These are phyloP conservation scores for Lactarius akahatsu DNA, from an alignment of 768 basidiomycete species.

Conservation along the genomic window DNA sequence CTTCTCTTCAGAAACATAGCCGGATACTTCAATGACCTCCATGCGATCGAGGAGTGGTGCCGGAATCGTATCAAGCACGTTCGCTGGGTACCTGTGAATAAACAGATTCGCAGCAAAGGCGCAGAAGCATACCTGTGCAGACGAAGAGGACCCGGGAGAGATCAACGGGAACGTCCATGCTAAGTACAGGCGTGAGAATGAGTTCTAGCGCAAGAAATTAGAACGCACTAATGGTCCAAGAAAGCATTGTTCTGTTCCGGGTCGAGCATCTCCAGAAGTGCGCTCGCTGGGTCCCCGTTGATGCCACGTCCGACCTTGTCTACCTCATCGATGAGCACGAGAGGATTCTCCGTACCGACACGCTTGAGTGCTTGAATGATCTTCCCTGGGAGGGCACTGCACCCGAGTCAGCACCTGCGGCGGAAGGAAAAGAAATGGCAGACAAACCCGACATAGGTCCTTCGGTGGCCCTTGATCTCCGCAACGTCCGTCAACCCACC, in stretches of 20 bases:
- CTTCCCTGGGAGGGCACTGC: conserved; percentile 87
- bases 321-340: conserved; percentile 93
- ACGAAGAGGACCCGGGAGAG: conserved; percentile 96
- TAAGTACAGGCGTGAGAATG: conserved; percentile 34
- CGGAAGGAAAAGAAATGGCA: neutral
- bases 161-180: conserved; percentile 96
- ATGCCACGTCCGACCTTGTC: conserved; percentile 92
- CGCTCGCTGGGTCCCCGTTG: conserved; percentile 91
- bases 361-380: conserved; percentile 93
- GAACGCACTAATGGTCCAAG: conserved; percentile 87
- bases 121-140: conserved; percentile 62
- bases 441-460: conserved; percentile 91
- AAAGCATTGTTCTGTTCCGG: conserved; percentile 95
- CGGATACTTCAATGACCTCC: conserved; percentile 94
- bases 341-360: conserved; percentile 90
- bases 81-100: conserved; percentile 47
- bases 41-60: conserved; percentile 92
- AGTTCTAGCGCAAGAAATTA: neutral
- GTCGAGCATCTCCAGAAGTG: conserved; percentile 89
- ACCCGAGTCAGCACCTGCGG: conserved; percentile 4
- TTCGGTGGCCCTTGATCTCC: conserved; percentile 96
- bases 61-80: conserved; percentile 90
- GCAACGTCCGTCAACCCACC: conserved; percentile 97
- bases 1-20: conserved; percentile 95
- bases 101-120: neutral